Conservation (phyloP, 2,329 filamentous ascomycete species). For the Claviceps sp. region DNA sequence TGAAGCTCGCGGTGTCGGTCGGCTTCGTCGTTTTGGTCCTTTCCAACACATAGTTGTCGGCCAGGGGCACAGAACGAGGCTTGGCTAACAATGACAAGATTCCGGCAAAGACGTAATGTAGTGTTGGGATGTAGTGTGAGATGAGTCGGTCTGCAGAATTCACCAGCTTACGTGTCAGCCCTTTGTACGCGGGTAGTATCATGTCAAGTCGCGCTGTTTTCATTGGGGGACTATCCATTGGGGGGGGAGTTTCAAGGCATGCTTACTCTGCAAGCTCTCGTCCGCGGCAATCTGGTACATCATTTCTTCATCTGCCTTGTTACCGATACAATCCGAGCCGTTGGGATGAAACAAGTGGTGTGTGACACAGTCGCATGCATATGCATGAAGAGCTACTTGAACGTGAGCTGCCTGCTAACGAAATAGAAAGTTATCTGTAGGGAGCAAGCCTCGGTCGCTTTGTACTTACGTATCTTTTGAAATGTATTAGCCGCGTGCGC, state of each 20-base stretch:
- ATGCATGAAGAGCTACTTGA: slow-evolving; percentile 40
- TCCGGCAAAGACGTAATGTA: slow-evolving; percentile 34
- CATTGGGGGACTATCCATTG: neutral
- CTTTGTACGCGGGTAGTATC: neutral
- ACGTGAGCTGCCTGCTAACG: neutral
- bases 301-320: slow-evolving; percentile 43
- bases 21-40: slow-evolving; percentile 32
- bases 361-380: slow-evolving; percentile 55
- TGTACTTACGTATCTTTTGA: slow-evolving; percentile 4
- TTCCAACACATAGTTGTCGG: slow-evolving; percentile 44
- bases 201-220: neutral
- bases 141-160: slow-evolving; percentile 39
- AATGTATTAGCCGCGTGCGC: neutral
- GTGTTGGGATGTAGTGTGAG: slow-evolving; percentile 39
- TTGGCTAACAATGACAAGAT: slow-evolving; percentile 35
- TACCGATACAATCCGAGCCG: slow-evolving; percentile 45
- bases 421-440: neutral
- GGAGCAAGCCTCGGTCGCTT: neutral
- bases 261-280: slow-evolving; percentile 56
- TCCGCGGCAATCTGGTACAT: slow-evolving; percentile 58
- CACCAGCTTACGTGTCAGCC: neutral
- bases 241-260: neutral
- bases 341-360: slow-evolving; percentile 57
- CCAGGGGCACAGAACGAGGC: slow-evolving; percentile 43
- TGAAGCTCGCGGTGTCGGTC: slow-evolving; percentile 36